These are phyloP conservation scores for Eucalyptus virginea DNA, from an alignment of 345 rosid species.

Conservation along the genomic window DNA sequence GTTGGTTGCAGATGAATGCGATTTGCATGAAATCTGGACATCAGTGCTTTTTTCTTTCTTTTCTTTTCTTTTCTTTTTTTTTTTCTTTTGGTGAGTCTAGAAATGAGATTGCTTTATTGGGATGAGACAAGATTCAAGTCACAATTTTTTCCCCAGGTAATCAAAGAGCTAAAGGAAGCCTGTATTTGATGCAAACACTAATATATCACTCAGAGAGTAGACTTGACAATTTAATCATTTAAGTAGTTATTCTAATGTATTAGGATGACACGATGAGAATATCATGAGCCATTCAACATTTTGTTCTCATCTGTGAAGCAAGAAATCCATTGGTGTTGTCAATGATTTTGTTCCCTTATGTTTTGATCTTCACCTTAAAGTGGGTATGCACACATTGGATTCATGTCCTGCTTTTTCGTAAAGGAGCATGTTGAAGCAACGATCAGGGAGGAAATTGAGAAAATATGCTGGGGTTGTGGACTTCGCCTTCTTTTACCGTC, in stretches of 20 bases:
- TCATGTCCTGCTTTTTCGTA: neutral
- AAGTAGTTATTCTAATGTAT: neutral
- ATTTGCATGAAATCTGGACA: neutral
- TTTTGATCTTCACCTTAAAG: neutral
- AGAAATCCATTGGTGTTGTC: neutral
- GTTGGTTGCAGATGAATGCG: neutral
- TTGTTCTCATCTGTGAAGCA: neutral
- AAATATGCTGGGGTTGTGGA: conserved; percentile 95
- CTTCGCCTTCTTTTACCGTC: conserved; percentile 63
- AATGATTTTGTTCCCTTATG: neutral
- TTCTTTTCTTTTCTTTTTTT: accelerated
- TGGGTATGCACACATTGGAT: neutral
- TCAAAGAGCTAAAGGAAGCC: neutral
- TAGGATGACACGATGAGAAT: neutral
- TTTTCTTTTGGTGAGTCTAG: neutral
- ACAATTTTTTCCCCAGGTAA: neutral
- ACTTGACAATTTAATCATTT: neutral
- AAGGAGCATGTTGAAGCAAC: conserved; percentile 43
- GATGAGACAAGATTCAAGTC: neutral
- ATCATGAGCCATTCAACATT: neutral
- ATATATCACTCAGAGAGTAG: neutral
- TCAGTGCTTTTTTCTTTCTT: neutral
- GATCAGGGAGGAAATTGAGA: conserved; percentile 40
- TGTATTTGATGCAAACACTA: neutral
- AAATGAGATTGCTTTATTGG: neutral